Evolutionary conservation across 805 yeast genomes (phyloP), one percentile per base, ranked within the genome.

Genomic region (Candida namnaoensis): DNA sequence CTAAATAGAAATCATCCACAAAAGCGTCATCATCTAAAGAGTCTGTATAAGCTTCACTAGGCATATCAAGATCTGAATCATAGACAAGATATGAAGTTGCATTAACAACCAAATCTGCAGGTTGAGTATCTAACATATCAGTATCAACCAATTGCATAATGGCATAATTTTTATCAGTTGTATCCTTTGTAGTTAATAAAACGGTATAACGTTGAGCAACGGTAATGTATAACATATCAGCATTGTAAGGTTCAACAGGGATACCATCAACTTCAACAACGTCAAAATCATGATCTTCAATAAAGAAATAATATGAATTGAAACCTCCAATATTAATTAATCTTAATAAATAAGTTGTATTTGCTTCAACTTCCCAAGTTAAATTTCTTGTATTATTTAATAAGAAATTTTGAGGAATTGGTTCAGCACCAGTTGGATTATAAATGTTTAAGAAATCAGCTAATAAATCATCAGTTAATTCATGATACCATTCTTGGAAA

Each of bases 401-500:
- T 53, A 93, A 72, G 51, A 84, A 63, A 58, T 69, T 66, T 50
- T 85, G 83, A 8, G 99, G 99, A 51, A 93, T 80, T 40, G 99
- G 99, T 67, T 93, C 99, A 36, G 98, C 96, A 57, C 99, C 99
- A 9, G 96, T 87, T 44, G 99, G 99, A 64, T 93, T 93, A 68
- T 71, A 80, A 47, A 80, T 60, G 49, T 66, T 76, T 69, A 88
- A 58, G 67, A 93, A 90, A 33, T 52, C 44, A 14, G 71, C 66
- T 19, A 60, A 65, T 50, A 83, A 67, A 34, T 62, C 76, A 25
- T 68, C 66, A 30, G 81, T 70, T 5, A 54, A 42, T 10, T 56
- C 71, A 60, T 88, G 96, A 67, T 93, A 93, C 95, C 96, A 90
- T 56, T 93, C 99, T 38, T 83, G 69, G 36, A 93, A 52, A 8